These are phyloP conservation scores for Emergomyces pasteurianus DNA, from an alignment of 2,329 filamentous ascomycete genomes.

Conservation along the genomic window DNA sequence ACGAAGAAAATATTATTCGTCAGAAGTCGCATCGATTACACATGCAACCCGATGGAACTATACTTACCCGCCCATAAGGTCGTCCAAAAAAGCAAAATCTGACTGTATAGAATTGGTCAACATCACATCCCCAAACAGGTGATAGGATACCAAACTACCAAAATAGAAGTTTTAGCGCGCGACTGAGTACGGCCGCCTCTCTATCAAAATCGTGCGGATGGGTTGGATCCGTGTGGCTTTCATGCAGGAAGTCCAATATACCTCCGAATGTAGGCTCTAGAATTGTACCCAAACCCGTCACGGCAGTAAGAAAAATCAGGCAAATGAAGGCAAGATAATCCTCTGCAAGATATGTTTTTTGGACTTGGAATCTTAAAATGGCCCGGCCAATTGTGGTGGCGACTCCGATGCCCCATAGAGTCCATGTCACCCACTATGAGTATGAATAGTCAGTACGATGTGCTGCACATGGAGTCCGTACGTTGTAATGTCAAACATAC, in stretches of 20 bases:
- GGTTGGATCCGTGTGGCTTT: background rate
- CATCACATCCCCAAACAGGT: background rate
- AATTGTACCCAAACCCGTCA: background rate
- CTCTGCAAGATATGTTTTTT: background rate
- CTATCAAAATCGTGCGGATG: background rate
- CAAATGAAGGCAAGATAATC: background rate
- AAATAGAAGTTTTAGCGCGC: background rate
- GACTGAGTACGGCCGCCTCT: background rate
- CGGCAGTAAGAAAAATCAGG: constrained; percentile 1
- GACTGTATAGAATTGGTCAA: background rate
- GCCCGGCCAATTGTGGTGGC: background rate
- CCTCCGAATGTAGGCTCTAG: background rate
- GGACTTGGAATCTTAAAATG: background rate
- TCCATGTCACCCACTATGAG: background rate
- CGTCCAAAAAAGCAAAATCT: background rate
- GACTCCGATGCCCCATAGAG: background rate
- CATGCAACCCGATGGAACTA: background rate
- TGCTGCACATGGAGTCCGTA: background rate
- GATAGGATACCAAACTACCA: background rate
- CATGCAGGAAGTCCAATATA: background rate
- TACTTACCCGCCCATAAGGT: background rate
- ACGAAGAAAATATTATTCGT: background rate
- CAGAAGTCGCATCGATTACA: background rate
- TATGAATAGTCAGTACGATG: background rate
- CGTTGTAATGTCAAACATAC: background rate